Base-by-base conservation (phyloP, 176 grass and related monocot species). In the Zizania latifolia region DNA sequence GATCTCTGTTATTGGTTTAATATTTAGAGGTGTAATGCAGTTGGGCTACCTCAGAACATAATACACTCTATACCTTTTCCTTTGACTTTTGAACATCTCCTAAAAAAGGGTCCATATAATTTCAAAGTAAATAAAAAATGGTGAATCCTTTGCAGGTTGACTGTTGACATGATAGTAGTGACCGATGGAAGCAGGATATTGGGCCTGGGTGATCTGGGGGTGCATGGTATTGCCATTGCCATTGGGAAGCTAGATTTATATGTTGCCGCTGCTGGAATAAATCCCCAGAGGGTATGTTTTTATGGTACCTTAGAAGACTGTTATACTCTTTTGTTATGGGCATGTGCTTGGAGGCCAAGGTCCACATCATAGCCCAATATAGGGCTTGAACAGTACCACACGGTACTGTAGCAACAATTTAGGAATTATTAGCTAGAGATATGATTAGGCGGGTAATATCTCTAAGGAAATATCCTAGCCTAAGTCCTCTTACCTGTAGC, bases 161-260 rank as follows among this genome's bases (percentile, higher is more conserved):
- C n/a, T n/a, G n/a, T n/a, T n/a, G 95, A 98, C 75, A 98, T 98
- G 91, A 98, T 98, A 66, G 95, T 98, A 73, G 95, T 98, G 72
- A 98, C 95, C 55, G 95, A 98, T 86, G 95, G 95, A 80, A 92
- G 95, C 84, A 90, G 95, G 77, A 88, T 98, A 84, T 88, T 98
- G 82, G 95, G 95, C 78, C 91, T 98, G 21, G 95, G 95, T 81
- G 95, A 98, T 92, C 91, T 98, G 51, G 95, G 95, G 38, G 91
- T 98, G 72, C 95, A 98, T 43, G 95, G 95, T 86, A 98, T 98
- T 69, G 95, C 91, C 40, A 98, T 98, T 61, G 79, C 91, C 58
- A 90, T 98, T 56, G 91, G 95, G 45, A 98, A 98, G 59, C 74
- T 98, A 60, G 95, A 98, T 89, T 68, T 98, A 45, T 98, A 98